These are phyloP conservation scores for Thelonectria olida DNA, from an alignment of 2,329 filamentous ascomycete genomes.

Conservation along the genomic window DNA sequence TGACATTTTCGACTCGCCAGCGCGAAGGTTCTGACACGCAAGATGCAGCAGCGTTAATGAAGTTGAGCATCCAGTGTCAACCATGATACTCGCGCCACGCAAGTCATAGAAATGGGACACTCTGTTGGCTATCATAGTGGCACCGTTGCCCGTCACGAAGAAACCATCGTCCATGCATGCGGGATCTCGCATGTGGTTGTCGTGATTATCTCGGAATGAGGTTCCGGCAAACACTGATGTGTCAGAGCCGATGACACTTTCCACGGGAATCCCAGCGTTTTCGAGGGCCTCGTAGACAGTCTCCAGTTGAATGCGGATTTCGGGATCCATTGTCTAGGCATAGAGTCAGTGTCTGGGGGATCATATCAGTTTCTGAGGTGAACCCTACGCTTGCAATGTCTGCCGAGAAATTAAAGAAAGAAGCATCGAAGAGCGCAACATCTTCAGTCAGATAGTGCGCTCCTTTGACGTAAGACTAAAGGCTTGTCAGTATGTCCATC, in stretches of 20 bases:
- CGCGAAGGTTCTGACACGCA: neutral
- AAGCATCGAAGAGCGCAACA: constrained; percentile 11
- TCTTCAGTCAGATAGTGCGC: constrained; percentile 17
- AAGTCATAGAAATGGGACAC: constrained; percentile 18
- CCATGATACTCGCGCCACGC: neutral
- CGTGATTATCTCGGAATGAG: constrained; percentile 12
- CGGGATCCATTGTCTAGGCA: constrained; percentile 22
- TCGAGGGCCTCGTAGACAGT: constrained; percentile 19
- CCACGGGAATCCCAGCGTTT: constrained; percentile 7
- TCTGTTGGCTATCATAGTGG: constrained; percentile 28
- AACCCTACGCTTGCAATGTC: constrained; percentile 12
- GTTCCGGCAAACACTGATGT: constrained; percentile 19
- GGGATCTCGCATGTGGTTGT: neutral
- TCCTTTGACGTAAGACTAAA: neutral
- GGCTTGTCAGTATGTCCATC: neutral
- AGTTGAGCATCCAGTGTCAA: constrained; percentile 16
- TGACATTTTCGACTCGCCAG: constrained; percentile 18
- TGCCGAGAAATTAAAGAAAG: constrained; percentile 14
- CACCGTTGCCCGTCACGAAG: neutral
- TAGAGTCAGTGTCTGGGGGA: no score
- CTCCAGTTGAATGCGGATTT: constrained; percentile 16
- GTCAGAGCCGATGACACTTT: neutral
- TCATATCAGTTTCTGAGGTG: neutral
- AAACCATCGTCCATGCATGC: neutral
- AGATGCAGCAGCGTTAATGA: constrained; percentile 2